Conservation (phyloP, 1,284 basidiomycete genomes). For the Trametes versicolor region DNA sequence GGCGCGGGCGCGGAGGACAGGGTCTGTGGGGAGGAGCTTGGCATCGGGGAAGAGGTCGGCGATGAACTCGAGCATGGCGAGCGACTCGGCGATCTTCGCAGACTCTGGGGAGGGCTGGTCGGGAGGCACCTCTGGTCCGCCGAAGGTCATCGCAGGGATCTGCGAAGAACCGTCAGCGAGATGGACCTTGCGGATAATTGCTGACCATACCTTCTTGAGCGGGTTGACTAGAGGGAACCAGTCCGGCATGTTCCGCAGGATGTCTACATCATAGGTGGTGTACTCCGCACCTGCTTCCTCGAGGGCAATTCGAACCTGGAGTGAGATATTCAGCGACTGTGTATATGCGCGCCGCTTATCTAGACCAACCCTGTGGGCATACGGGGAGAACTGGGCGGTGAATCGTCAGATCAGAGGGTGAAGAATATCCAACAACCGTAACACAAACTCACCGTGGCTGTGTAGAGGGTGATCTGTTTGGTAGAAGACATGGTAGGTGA, state of each 20-base stretch:
- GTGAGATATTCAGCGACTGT: background rate
- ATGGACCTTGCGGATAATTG: background rate
- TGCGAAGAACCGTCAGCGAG: background rate
- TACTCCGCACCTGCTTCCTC: constrained; percentile 35
- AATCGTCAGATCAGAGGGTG: background rate
- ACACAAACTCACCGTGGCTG: background rate
- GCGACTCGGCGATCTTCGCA: constrained; percentile 65
- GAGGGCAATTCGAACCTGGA: constrained; percentile 14
- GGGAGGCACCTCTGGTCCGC: constrained; percentile 58
- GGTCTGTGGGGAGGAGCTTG: constrained; percentile 59
- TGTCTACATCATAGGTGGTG: constrained; percentile 8
- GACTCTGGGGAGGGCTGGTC: constrained; percentile 64
- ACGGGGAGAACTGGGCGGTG: constrained; percentile 2
- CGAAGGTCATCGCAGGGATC: constrained; percentile 63
- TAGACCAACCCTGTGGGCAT: constrained; percentile 5
- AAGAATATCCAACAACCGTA: background rate
- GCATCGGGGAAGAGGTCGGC: constrained; percentile 59
- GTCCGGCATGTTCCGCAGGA: constrained; percentile 1
- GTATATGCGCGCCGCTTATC: too few relatives aligned
- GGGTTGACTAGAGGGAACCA: constrained; percentile 1
- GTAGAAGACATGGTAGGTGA: constrained; percentile 3
- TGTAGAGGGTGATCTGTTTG: constrained; percentile 13
- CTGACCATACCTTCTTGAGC: constrained; percentile 43
- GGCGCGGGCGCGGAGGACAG: constrained; percentile 60
- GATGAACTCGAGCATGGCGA: constrained; percentile 68